Evolutionary conservation across 345 rosid genomes (phyloP), one percentile per base, ranked within the genome.

Genomic region (Pelargonium nanum): DNA sequence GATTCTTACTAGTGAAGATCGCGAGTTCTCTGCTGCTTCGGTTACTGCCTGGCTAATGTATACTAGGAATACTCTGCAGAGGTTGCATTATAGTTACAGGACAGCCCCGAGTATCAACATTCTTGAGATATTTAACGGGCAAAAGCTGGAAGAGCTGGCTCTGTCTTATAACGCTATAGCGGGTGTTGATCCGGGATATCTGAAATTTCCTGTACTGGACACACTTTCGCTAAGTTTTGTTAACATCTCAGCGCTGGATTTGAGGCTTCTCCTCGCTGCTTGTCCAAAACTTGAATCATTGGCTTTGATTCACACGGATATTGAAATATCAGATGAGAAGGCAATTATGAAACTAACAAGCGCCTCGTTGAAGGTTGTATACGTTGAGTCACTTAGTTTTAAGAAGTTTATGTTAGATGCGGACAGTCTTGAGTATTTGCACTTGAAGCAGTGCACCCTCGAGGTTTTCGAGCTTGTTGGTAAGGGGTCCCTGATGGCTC

Each of bases 31-130:
- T 0, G 91, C 87, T 58, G 80, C 91, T 20, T 80, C 87, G 1
- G 88, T 85, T 61, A 80, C 82, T 57, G 88, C 96, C 50, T 92
- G 96, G 98, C 87, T 91, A 44, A 74, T 85, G 90, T 82, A 85
- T 67, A 86, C 91, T 0, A 76, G 95, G 68, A 89, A 85, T 65
- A 82, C 87, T 9, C 72, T 91, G 68, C 84, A 77, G 19, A 55
- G 77, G 25, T 64, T 92, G 62, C 71, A 64, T 56, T 92, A 82
- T 69, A 83, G 81, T 61, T 91, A 85, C 19, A 76, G 82, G 50
- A 87, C 87, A 1, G 75, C 62, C 16, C 87, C 91, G 0, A 81
- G 78, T 69, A 82, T 89, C 60, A 89, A 89, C 69, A 84, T 89
- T 72, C 88, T 89, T 26, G 94, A 89, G 32, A 80, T 79, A 34